These are phyloP conservation scores for Effrenium voratum DNA, from an alignment of 73 alveolate genomes.

Conservation along the genomic window DNA sequence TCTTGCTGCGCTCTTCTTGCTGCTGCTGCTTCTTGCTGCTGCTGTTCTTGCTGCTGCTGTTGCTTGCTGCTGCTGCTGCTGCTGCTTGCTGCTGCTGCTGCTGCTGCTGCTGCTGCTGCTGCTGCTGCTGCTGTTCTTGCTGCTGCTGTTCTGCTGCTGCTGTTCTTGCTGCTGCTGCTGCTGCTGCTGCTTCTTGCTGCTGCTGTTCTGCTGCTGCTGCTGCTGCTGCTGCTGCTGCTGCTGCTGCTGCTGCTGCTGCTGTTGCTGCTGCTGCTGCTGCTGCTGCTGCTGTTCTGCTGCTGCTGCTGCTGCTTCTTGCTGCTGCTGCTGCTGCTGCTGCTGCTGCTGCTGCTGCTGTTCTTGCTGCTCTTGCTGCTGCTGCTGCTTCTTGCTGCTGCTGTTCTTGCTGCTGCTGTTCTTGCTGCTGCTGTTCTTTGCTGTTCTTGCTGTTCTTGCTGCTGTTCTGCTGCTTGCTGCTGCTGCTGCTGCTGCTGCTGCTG, in stretches of 20 bases:
- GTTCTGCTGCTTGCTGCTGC: neutral
- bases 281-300: neutral
- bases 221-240: neutral
- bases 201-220: neutral
- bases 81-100: neutral
- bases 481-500: neutral
- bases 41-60: neutral
- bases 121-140: neutral
- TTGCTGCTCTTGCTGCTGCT: neutral
- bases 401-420: too few species aligned
- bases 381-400: too few species aligned
- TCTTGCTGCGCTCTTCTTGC: too few species aligned
- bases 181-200: neutral
- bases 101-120: slow-evolving; percentile 3
- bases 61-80: neutral
- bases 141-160: neutral
- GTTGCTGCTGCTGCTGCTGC: neutral
- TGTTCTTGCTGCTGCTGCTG: neutral
- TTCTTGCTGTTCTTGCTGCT: too few species aligned
- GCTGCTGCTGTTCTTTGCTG: too few species aligned
- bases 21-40: too few species aligned
- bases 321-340: neutral
- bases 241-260: neutral
- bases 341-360: neutral
- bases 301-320: neutral